phyloP scores from a whole-genome alignment of 345 rosid genomes.

The Sonneratia caseolaris region DNA sequence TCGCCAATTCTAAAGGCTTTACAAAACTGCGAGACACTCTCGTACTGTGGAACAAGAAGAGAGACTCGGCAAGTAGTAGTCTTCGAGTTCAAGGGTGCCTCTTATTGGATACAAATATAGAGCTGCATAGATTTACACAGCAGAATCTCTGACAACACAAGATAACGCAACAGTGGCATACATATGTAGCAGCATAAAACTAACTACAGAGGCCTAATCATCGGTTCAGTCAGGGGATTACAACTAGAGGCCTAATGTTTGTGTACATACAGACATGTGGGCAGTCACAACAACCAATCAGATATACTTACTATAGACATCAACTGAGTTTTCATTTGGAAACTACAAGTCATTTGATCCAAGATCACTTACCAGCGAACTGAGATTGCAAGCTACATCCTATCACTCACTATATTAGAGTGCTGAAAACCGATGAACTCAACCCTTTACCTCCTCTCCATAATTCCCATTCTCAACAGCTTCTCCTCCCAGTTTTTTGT shows the following conservation, averaged over 20 bases:
- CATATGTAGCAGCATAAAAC: not conserved
- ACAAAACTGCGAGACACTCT: not conserved
- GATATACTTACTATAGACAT: constrained; percentile 14
- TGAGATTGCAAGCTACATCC: constrained; percentile 6
- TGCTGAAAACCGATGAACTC: constrained; percentile 3
- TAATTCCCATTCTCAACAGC: constrained; percentile 26
- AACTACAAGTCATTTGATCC: not conserved
- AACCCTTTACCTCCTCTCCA: constrained; percentile 22
- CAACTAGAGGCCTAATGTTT: constrained; percentile 6
- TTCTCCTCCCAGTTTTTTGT: constrained; percentile 26
- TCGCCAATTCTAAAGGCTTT: not conserved
- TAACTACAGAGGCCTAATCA: constrained; percentile 3
- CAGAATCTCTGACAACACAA: not conserved
- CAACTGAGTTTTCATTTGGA: not conserved
- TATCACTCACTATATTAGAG: not conserved
- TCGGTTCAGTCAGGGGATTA: constrained; percentile 11
- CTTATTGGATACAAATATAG: constrained; percentile 13
- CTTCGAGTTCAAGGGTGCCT: not conserved
- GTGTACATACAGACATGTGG: constrained; percentile 20
- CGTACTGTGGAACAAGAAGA: not conserved
- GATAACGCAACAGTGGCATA: not conserved
- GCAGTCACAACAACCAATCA: constrained; percentile 20
- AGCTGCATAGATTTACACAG: not conserved
- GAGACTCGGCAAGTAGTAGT: not conserved
- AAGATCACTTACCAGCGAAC: constrained; percentile 3